Base-by-base conservation (phyloP, 2,329 filamentous ascomycete species). In the Macrophomina phaseolina region DNA sequence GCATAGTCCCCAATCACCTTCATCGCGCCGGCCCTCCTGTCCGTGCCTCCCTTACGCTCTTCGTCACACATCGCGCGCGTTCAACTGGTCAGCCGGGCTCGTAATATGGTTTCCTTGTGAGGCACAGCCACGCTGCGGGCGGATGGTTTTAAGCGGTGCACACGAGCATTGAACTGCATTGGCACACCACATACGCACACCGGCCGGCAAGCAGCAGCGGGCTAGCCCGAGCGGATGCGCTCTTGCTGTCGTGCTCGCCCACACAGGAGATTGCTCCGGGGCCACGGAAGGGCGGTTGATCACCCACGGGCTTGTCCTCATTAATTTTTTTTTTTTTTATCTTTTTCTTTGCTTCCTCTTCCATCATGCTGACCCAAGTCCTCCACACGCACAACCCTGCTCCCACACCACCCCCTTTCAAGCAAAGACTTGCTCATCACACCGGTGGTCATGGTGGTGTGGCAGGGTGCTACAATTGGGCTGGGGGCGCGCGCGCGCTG, bases 221-320 rank as follows among this genome's bases (percentile, higher is more conserved):
- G 58, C 42, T 62, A 49, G 45, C 58, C 58, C 58, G 58, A 62
- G 38, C 58, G 30, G 34, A n/a, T 9, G 30, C 23, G 23, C 23
- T 23, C 23, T 23, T 23, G 23, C 42, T 62, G 58, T 62, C 58
- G 58, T 62, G 58, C 58, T 62, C 58, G 58, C 58, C 58, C 58
- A 62, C 58, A 48, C 58, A 62, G 58, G 58, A 62, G 58, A 62
- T 62, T 62, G 58, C 58, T 62, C 58, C 58, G 58, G 56, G 56
- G 58, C 45, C 34, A 32, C 34, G 34, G 52, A 28, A 48, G 42
- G 32, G 28, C 23, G 23, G 23, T 16, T 48, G 42, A 62, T 62
- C 58, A 48, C 45, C 58, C 16, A 16, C 5, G 40, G 28, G 36
- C 38, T 48, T 23, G 7, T 48, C 23, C 23, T 23, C 23, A 23